Base-by-base conservation (phyloP, 176 grass and related monocot genomes). In the Musa acuminata region DNA sequence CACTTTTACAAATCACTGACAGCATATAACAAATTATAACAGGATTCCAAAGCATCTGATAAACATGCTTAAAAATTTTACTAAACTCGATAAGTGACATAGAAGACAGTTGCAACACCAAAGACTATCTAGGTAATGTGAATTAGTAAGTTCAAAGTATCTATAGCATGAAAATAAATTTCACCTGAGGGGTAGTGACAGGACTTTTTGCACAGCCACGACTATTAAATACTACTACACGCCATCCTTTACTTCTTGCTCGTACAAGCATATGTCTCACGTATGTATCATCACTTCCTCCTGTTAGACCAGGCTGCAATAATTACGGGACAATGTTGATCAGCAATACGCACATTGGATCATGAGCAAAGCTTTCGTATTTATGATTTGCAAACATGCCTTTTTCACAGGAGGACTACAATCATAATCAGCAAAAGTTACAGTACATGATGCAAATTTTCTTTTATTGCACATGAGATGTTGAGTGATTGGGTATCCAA, bases 191-290 rank as follows among this genome's bases (percentile, higher is more conserved):
- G 69, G 94, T 93, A 25, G 94, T 98, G 29, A 93, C 87, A 75
- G 94, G 94, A 71, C 94, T 98, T 50, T 76, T 21, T 66, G 75
- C 94, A 87, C 94, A 98, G 75, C 94, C 94, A 73, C 88, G 94
- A 64, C 94, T 98, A 74, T 98, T 98, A 68, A 98, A 93, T 75
- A 98, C 80, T 58, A 91, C 87, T 72, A 89, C 87, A 52, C 84
- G 87, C 87, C 87, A 98, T 85, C 86, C 90, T 83, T 89, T 89
- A 53, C 75, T 93, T 91, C 86, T 87, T 80, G 94, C 94, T 87
- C 88, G 88, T 67, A 93, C 11, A 77, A 98, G 87, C 90, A 98
- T 98, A 87, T 98, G 94, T 64, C 90, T 91, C 78, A 98, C 94
- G 69, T 98, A 98, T 78, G 94, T 82, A 84, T 98, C 94, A 82